These are phyloP conservation scores for Candida smagusa DNA, from an alignment of 1,139 yeast species.

Conservation along the genomic window DNA sequence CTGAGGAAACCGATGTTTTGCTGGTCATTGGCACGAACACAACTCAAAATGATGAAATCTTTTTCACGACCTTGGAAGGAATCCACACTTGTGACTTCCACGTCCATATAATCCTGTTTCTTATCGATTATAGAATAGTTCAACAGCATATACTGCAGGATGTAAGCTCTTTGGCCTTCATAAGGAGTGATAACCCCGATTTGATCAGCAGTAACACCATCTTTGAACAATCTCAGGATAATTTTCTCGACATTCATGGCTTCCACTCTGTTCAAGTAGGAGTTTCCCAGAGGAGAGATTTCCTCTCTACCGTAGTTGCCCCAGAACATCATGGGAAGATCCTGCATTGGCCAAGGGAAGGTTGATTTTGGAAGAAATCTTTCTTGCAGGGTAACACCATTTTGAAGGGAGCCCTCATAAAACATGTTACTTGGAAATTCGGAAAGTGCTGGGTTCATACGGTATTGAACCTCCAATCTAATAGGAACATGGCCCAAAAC, in stretches of 20 bases:
- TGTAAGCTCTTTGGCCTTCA: slow-evolving; percentile 88
- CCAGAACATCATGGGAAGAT: slow-evolving; percentile 94
- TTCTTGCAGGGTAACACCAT: slow-evolving; percentile 80
- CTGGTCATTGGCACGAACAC: slow-evolving; percentile 87
- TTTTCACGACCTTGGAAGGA: slow-evolving; percentile 97
- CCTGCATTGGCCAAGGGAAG: slow-evolving; percentile 88
- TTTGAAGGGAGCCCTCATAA: slow-evolving; percentile 88
- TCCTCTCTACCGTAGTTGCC: slow-evolving; percentile 88
- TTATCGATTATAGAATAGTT: slow-evolving; percentile 60
- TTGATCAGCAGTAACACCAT: slow-evolving; percentile 77
- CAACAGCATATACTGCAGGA: slow-evolving; percentile 74
- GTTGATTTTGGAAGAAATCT: slow-evolving; percentile 53
- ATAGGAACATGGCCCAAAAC: slow-evolving; percentile 84
- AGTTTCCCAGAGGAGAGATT: slow-evolving; percentile 76
- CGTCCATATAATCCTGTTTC: slow-evolving; percentile 61
- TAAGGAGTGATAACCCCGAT: slow-evolving; percentile 94
- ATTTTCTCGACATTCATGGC: slow-evolving; percentile 87
- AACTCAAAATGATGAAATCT: slow-evolving; percentile 81
- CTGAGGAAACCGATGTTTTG: slow-evolving; percentile 83
- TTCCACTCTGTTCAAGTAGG: slow-evolving; percentile 84
- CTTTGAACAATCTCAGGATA: slow-evolving; percentile 68
- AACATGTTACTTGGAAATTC: slow-evolving; percentile 91
- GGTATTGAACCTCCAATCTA: slow-evolving; percentile 85
- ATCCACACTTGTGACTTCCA: slow-evolving; percentile 91
- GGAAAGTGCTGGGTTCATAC: slow-evolving; percentile 89